Base-by-base conservation (phyloP, 2,329 filamentous ascomycete genomes). In the Grosmannia clavigera region DNA sequence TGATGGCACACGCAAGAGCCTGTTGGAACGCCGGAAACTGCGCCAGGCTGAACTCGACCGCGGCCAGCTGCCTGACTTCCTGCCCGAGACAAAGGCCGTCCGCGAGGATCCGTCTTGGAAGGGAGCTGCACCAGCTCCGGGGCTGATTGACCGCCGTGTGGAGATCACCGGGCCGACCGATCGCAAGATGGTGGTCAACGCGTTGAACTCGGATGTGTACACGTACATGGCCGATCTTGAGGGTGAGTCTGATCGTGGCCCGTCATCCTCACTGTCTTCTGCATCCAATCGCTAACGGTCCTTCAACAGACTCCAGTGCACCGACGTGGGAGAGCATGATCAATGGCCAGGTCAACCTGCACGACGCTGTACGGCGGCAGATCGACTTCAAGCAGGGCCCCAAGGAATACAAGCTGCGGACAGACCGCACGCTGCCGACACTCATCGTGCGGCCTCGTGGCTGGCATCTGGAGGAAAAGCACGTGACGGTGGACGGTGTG, bases 211-310 rank as follows among this genome's bases (percentile, higher is more conserved):
- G 54, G 83, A 97, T 69, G 94, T 97, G 29, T 97, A 89, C 87
- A 97, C 92, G 60, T 99, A 97, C 70, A 99, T 99, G 94, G 94
- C 94, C 55, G 94, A 99, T 75, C 95, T 99, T 67, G 94, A 99
- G 77, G 92, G 92, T 94, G 74, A 68, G 81, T 72, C 38, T 40
- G 38, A 14, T 5, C 35, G 4, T 16, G 14, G 14, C 38, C 5
- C n/a, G 25, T 3, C 50, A 14, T 25, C 7, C 22, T 22, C 22
- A 22, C 22, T 22, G 22, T 22, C 22, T 22, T 22, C 27, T 31
- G 6, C 22, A 43, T 43, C 5, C 46, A 22, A 3, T 50, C 2
- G 10, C 50, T 31, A 16, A 31, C 50, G 5, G 12, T 12, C 10
- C 11, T 29, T 6, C 27, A 2, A 31, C 50, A 96, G 92, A 97